Evolutionary conservation across 305 asterid genomes (phyloP).

Genomic region (Fraxinus nigra): DNA sequence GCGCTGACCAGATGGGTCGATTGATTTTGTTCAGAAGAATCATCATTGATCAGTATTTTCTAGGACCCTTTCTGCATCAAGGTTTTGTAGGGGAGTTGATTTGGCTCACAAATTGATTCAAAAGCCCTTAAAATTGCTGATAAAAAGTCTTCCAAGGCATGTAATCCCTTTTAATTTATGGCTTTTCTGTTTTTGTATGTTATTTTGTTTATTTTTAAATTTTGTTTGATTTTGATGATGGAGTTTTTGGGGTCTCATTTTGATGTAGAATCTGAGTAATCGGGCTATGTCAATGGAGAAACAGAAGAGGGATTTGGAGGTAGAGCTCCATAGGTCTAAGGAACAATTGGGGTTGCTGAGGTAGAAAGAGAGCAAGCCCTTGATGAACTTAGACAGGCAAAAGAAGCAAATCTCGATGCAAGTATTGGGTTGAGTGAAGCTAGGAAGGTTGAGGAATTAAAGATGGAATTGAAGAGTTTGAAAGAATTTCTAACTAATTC

Average conservation of each 20-base stretch:
- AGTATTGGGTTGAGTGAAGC: slow-evolving; percentile 23
- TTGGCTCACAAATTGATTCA: slow-evolving; percentile 56
- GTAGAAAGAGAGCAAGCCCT: slow-evolving; percentile 32
- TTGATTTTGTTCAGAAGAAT: slow-evolving; percentile 48
- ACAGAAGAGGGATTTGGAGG: slow-evolving; percentile 28
- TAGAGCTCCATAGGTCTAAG: slow-evolving; percentile 28
- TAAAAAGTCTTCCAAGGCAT: slow-evolving; percentile 37
- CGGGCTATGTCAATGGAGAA: slow-evolving; percentile 23
- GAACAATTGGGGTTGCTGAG: slow-evolving; percentile 30
- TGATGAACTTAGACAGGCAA: slow-evolving; percentile 36
- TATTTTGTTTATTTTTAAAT: neutral
- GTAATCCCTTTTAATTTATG: neutral
- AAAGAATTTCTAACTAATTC: slow-evolving; percentile 34
- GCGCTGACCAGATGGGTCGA: too few relatives aligned
- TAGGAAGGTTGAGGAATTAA: slow-evolving; percentile 32
- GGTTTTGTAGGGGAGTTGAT: slow-evolving; percentile 75
- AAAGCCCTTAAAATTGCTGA: slow-evolving; percentile 54
- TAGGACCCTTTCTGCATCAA: slow-evolving; percentile 59
- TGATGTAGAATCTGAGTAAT: slow-evolving; percentile 23
- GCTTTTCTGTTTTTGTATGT: neutral
- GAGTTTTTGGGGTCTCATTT: neutral
- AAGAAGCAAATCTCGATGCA: slow-evolving; percentile 26
- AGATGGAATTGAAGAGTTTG: slow-evolving; percentile 39
- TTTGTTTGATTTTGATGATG: slow-evolving; percentile 27
- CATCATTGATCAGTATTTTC: slow-evolving; percentile 52